Base-by-base conservation (phyloP, 2,329 filamentous ascomycete genomes). In the Pseudocercospora cruenta region DNA sequence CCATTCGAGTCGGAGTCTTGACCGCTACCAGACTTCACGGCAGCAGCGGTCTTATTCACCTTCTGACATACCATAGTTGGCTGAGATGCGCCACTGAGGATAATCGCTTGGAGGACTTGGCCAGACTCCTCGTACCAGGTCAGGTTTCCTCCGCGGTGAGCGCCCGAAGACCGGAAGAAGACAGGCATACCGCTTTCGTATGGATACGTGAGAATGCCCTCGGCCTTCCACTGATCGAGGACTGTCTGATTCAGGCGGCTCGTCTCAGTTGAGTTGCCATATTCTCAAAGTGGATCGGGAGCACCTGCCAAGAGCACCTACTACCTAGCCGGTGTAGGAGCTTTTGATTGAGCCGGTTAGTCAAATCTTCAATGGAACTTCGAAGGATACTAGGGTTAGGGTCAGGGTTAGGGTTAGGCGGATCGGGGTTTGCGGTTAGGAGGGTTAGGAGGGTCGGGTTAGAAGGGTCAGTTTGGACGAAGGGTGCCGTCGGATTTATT, bases 21-120 rank as follows among this genome's bases (percentile, higher is more conserved):
- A 12, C 47, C 47, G 47, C 28, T 51, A 3, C 24, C 51, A 24
- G 49, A 54, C 5, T 22, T 4, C 26, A 21, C 26, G 8, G 54
- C 26, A 21, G 54, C 31, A 60, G 24, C 33, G 2, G 61, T 63
- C 21, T n/a, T 63, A 39, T 63, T 63, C 14, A 63, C 61, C 28
- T 47, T 58, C 53, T 58, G 53, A 22, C 61, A 63, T 16, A 58
- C 12, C 24, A 63, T 14, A 10, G 36, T 47, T 16, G 39, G 45
- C 60, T 54, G 47, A 16, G 59, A 21, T 12, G 45, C 59, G n/a
- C 61, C 61, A 36, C 45, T 39, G 12, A 58, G 21, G 9, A 58
- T n/a, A 14, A 63, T 16, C 9, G 54, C 54, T 54, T 63, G 53
- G 33, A 63, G 49, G 7, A 19, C 7, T 21, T 57, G 36, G 10